Evolutionary conservation across 2,329 filamentous ascomycete genomes (phyloP), one percentile per base, ranked within the genome.

Genomic region (Talaromyces rugulosus): DNA sequence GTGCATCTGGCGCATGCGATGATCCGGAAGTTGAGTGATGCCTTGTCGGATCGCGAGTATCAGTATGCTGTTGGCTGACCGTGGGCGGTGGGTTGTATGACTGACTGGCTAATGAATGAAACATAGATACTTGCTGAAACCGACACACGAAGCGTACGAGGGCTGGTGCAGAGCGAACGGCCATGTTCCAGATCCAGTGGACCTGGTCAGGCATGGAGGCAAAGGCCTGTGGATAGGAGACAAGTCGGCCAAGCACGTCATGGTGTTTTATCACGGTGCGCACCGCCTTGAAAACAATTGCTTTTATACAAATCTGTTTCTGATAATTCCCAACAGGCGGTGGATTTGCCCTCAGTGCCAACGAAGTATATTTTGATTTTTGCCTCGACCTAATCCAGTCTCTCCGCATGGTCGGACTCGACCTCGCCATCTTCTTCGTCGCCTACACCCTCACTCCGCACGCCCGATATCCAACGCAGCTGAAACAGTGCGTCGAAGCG

Each of bases 381-480:
- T 73, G 78, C 63, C 66, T 67, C 18, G 72, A 77, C 23, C 68
- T 83, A 51, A 70, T 78, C 56, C 67, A 76, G 42, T 68, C 69
- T 4, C 69, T 83, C 16, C 73, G 75, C 34, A 70, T 70, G 14
- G 66, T 66, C 18, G 79, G 78, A 52, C 74, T 81, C 52, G 73
- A 78, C 50, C 72, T 82, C 40, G 76, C 82, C 44, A 70, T 81
- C 47, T 76, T 86, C 56, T 73, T 85, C 59, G 75, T 84, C 16
- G 77, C 78, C 31, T 88, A 88, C 71, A 80, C 80, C 14, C 79
- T 87, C 30, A 78, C 83, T 1, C 77, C 78, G 0, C 63, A 71
- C 23, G 71, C 64, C 3, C 66, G 57, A 12, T 79, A 79, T 62
- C 78, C 78, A 18, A 73, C 68, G 3, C 77, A 78, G 51, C 66